phyloP scores from a whole-genome alignment of 768 basidiomycete genomes.

The Cyathus striatus region DNA sequence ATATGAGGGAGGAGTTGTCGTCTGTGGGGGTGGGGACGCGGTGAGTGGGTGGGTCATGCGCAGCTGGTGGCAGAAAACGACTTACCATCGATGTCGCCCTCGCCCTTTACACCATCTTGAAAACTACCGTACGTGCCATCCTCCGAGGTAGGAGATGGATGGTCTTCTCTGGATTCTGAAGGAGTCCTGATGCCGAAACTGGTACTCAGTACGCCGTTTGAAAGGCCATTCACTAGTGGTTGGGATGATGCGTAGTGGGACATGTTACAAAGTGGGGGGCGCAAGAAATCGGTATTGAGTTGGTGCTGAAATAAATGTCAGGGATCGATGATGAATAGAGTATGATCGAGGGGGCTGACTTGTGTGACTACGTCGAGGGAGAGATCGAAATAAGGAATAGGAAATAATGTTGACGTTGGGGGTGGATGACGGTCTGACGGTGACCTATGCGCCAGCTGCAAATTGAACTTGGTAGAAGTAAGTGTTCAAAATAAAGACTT shows the following conservation, averaged over 20 bases:
- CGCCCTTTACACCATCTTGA: conserved; percentile 30
- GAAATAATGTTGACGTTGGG: conserved; percentile 29
- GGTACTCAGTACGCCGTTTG: conserved; percentile 20
- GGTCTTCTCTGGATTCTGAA: conserved; percentile 38
- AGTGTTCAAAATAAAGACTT: conserved; percentile 43
- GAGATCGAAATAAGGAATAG: conserved; percentile 28
- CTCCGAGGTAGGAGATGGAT: conserved; percentile 54
- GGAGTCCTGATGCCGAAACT: conserved; percentile 13
- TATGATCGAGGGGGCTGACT: conserved; percentile 27
- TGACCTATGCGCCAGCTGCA: conserved; percentile 33
- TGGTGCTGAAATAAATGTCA: conserved; percentile 33
- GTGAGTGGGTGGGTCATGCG: too few relatives aligned
- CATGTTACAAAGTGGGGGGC: conserved; percentile 14
- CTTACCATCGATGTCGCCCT: conserved; percentile 43
- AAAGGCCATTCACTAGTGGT: conserved; percentile 13
- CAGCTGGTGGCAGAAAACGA: background rate
- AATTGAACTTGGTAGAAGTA: conserved; percentile 25
- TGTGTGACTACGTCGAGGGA: conserved; percentile 37
- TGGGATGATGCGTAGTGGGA: conserved; percentile 7
- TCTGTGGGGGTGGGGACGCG: too few relatives aligned
- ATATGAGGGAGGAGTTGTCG: conserved; percentile 47
- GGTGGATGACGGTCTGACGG: conserved; percentile 22
- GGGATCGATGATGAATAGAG: conserved; percentile 37
- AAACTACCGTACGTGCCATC: conserved; percentile 40
- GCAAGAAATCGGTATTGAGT: background rate